Conservation (phyloP, 352 stramenopile genomes). For the Globisporangium carolinianum region DNA sequence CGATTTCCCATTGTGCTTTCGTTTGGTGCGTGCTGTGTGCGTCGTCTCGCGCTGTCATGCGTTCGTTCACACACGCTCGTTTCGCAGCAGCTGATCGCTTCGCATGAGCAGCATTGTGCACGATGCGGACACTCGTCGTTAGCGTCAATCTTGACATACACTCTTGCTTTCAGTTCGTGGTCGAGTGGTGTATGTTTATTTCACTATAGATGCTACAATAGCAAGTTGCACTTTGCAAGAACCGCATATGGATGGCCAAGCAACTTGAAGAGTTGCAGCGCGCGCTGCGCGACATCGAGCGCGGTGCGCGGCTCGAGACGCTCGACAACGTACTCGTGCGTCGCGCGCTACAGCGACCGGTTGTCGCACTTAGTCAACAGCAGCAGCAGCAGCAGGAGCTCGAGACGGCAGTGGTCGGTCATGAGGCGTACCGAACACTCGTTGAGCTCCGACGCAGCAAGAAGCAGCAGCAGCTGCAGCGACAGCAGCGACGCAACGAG, state of each 20-base stretch:
- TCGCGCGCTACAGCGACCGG: conserved; percentile 31
- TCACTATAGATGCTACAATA: background rate
- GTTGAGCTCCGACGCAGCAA: conserved; percentile 21
- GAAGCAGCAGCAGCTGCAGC: conserved; percentile 7
- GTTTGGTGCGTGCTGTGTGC: too few species aligned
- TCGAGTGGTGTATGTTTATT: too few species aligned
- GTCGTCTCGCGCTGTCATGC: too few species aligned
- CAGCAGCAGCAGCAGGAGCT: conserved; percentile 3
- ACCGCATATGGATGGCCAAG: conserved; percentile 10
- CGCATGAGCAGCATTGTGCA: too few species aligned
- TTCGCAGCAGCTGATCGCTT: too few species aligned
- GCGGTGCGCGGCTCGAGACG: conserved; percentile 31
- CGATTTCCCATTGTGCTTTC: too few species aligned
- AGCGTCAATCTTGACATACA: too few species aligned
- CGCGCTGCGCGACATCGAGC: conserved; percentile 50
- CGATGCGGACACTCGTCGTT: too few species aligned
- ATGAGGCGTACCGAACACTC: conserved; percentile 40
- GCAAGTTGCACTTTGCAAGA: too few species aligned
- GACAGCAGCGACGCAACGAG: conserved; percentile 1
- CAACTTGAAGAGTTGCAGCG: conserved; percentile 36
- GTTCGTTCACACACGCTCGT: too few species aligned
- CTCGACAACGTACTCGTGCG: conserved; percentile 46
- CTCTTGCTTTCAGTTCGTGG: too few species aligned
- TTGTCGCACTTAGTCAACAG: background rate
- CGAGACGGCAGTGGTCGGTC: conserved; percentile 10